Percentiles rank a stretch among this genome's conserved stretches.
phyloP scores from a whole-genome alignment of 2,329 filamentous ascomycete species.

The Xylariaceae sp. region DNA sequence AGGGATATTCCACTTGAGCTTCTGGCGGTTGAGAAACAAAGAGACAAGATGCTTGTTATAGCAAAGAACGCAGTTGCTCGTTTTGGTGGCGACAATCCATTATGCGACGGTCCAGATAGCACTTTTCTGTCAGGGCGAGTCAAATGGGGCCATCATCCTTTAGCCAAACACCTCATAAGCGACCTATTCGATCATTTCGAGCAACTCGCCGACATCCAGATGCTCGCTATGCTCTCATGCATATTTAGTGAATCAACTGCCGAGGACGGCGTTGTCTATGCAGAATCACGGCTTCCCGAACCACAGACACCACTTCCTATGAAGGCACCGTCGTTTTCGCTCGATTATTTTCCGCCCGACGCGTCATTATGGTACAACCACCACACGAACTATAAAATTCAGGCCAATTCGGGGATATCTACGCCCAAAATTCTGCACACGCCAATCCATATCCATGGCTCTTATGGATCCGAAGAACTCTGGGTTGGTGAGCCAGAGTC shows the following conservation, averaged over 20 bases:
- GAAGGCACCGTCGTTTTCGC: slow-evolving; percentile 62
- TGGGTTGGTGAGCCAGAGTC: slow-evolving; percentile 53
- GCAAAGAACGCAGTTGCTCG: slow-evolving; percentile 58
- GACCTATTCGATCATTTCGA: slow-evolving; percentile 64
- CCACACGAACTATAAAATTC: slow-evolving; percentile 47
- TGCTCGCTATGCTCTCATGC: slow-evolving; percentile 68
- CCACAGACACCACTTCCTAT: slow-evolving; percentile 60
- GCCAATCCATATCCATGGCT: slow-evolving; percentile 51
- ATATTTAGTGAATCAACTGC: slow-evolving; percentile 60
- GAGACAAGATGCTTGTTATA: slow-evolving; percentile 63
- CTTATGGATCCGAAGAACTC: slow-evolving; percentile 54
- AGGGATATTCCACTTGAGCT: slow-evolving; percentile 70
- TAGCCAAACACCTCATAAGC: slow-evolving; percentile 57
- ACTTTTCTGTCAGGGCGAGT: slow-evolving; percentile 52
- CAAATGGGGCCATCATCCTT: slow-evolving; percentile 64
- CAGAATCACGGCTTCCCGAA: slow-evolving; percentile 52
- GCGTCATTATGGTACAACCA: slow-evolving; percentile 45
- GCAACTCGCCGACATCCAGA: slow-evolving; percentile 59
- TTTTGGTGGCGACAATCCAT: slow-evolving; percentile 26
- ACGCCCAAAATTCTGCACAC: slow-evolving; percentile 57
- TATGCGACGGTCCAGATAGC: slow-evolving; percentile 17
- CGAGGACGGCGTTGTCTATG: slow-evolving; percentile 53
- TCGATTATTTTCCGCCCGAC: slow-evolving; percentile 62
- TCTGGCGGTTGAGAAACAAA: slow-evolving; percentile 49
- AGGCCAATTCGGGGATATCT: slow-evolving; percentile 51